A percentile compares a stretch with the other conserved stretches of the same genome.
phyloP scores from a whole-genome alignment of 306 rosid species.

The Prunus mongolica region DNA sequence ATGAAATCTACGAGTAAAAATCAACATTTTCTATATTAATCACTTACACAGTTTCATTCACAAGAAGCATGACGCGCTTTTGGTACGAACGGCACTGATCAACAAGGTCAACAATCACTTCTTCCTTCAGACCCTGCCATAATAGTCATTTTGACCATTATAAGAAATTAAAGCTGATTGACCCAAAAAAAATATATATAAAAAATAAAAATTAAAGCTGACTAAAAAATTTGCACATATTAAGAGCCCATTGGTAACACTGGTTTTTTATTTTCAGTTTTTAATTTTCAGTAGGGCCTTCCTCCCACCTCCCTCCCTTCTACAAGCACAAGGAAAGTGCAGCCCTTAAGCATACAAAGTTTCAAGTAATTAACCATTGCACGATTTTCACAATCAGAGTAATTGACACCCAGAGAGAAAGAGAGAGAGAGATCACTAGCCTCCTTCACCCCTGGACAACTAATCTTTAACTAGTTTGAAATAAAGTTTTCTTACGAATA shows the following conservation, averaged over 20 bases:
- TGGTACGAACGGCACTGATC: constrained; percentile 93
- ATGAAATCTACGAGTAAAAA: neutral
- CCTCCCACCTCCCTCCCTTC: neutral
- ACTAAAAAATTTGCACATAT: neutral
- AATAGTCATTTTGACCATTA: constrained; percentile 10
- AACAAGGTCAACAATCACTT: constrained; percentile 88
- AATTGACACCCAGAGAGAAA: neutral
- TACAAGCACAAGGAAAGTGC: neutral
- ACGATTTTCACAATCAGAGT: neutral
- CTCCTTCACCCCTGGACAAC: neutral
- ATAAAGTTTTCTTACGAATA: neutral
- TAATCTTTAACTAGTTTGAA: neutral
- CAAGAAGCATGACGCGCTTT: constrained; percentile 88
- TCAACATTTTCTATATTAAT: neutral
- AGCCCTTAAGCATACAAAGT: neutral
- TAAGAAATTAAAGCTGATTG: neutral
- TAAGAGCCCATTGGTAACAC: neutral
- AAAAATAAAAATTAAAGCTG: neutral
- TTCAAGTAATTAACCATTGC: neutral
- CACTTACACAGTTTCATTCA: constrained; percentile 68
- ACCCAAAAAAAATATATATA: no score
- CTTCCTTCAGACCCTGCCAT: constrained; percentile 83
- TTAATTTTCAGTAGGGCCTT: neutral
- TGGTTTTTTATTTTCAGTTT: neutral
- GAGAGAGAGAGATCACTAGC: neutral